These are phyloP conservation scores for Zea luxurians DNA, from an alignment of 176 grass and related monocot genomes.

Conservation along the genomic window DNA sequence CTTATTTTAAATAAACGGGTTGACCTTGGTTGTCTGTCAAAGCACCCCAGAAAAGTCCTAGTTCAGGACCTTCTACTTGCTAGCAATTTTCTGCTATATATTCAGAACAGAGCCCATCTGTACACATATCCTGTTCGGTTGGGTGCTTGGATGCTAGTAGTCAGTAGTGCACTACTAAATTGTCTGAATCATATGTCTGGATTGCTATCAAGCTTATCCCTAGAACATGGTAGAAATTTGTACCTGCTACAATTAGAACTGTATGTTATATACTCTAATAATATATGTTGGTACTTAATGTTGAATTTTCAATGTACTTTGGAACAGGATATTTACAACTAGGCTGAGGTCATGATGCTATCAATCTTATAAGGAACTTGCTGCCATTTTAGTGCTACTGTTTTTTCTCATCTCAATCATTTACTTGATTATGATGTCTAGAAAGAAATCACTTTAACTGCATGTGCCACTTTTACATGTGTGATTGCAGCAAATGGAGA, in stretches of 20 bases:
- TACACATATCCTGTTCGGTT: too few relatives aligned
- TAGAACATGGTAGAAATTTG: not conserved
- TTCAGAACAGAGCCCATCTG: too few relatives aligned
- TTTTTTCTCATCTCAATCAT: not conserved
- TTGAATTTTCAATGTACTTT: conserved; percentile 20
- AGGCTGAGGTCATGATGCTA: not conserved
- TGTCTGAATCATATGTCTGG: not conserved
- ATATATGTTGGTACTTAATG: conserved; percentile 1
- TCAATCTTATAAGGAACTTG: not conserved
- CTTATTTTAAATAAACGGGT: too few relatives aligned
- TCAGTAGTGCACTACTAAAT: too few relatives aligned
- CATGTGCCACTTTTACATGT: too few relatives aligned
- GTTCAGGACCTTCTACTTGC: too few relatives aligned
- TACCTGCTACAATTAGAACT: not conserved
- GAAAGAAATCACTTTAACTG: too few relatives aligned
- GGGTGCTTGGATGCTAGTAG: too few relatives aligned
- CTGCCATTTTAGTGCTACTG: not conserved
- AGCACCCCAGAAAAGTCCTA: too few relatives aligned
- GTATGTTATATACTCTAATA: not conserved
- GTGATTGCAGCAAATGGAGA: too few relatives aligned
- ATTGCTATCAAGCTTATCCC: not conserved
- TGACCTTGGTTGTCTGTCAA: too few relatives aligned
- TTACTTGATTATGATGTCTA: not conserved
- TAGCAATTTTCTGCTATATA: too few relatives aligned
- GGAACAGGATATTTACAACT: conserved; percentile 17